Evolutionary conservation across 2,329 filamentous ascomycete genomes (phyloP).

Genomic region (Hypoxylon sp.): DNA sequence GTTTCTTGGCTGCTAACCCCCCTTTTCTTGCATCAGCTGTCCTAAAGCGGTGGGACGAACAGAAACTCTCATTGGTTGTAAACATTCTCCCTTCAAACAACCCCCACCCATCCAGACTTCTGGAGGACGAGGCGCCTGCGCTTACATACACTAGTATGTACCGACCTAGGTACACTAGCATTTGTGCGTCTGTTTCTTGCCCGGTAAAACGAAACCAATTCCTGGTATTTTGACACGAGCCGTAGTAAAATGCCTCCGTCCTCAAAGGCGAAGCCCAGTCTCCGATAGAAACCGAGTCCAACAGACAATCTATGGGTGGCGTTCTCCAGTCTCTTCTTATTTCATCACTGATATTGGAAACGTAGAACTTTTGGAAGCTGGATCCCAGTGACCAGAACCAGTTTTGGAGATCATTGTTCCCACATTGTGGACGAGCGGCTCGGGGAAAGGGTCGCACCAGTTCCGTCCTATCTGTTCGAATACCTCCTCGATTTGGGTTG

Average conservation of each 20-base stretch:
- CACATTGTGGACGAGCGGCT: conserved; percentile 12
- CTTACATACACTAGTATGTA: neutral
- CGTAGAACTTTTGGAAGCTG: neutral
- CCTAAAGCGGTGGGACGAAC: conserved; percentile 31
- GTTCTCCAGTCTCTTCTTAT: neutral
- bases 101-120: conserved; percentile 38
- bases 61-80: conserved; percentile 41
- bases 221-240: neutral
- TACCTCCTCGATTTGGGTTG: conserved; percentile 24
- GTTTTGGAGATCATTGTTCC: conserved; percentile 23
- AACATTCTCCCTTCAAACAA: conserved; percentile 41
- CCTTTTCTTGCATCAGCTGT: conserved; percentile 46
- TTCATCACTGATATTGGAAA: neutral
- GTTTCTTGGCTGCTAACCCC: conserved; percentile 41
- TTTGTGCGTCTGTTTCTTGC: conserved; percentile 26
- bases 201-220: conserved; percentile 12
- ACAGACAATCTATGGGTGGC: neutral
- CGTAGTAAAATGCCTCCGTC: neutral
- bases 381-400: conserved; percentile 1
- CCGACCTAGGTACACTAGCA: too few relatives aligned
- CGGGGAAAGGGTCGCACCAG: conserved; percentile 27
- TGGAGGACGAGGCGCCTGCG: conserved; percentile 34
- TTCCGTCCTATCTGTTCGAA: conserved; percentile 23
- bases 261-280: neutral
- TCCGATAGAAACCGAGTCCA: neutral